phyloP scores from a whole-genome alignment of 192 early-diverging fungal species.

The Dimargaris xerosporica region DNA sequence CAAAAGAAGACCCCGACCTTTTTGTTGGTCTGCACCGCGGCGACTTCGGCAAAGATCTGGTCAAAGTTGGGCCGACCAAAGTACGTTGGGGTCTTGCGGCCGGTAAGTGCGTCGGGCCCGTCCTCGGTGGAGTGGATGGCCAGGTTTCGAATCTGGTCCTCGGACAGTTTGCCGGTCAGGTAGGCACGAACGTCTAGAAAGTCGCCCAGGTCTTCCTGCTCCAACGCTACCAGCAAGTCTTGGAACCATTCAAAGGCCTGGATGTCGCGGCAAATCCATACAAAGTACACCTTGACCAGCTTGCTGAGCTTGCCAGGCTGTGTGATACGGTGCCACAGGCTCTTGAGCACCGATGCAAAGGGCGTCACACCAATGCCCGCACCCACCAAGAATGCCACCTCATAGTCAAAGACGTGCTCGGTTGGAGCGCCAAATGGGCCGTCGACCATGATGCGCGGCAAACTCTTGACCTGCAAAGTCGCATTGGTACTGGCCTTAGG shows the following conservation, averaged over 20 bases:
- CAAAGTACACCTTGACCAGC: slow-evolving; percentile 37
- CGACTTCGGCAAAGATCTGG: slow-evolving; percentile 43
- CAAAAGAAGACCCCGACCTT: slow-evolving; percentile 77
- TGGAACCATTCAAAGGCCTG: slow-evolving; percentile 55
- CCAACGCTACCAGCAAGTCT: slow-evolving; percentile 40
- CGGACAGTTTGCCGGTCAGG: slow-evolving; percentile 38
- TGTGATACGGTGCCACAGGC: slow-evolving; percentile 38
- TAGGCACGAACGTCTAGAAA: slow-evolving; percentile 51
- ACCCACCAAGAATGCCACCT: slow-evolving; percentile 46
- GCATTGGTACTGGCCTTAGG: neutral
- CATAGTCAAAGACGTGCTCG: slow-evolving; percentile 59
- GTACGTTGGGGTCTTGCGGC: slow-evolving; percentile 41
- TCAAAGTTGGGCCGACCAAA: slow-evolving; percentile 69
- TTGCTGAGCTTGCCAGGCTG: slow-evolving; percentile 16
- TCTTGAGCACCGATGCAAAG: slow-evolving; percentile 52
- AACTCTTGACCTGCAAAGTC: neutral
- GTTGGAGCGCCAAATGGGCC: slow-evolving; percentile 71
- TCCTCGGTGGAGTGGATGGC: slow-evolving; percentile 33
- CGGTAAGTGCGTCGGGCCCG: slow-evolving; percentile 53
- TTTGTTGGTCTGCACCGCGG: slow-evolving; percentile 26
- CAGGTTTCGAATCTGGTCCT: slow-evolving; percentile 47
- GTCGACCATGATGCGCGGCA: slow-evolving; percentile 51
- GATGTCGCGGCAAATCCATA: slow-evolving; percentile 51
- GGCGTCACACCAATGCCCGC: slow-evolving; percentile 67
- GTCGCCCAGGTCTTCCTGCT: slow-evolving; percentile 38